Percentiles rank a stretch among this genome's conserved stretches.
Evolutionary conservation across 345 rosid species (phyloP).

Genomic region (Microcos paniculata): DNA sequence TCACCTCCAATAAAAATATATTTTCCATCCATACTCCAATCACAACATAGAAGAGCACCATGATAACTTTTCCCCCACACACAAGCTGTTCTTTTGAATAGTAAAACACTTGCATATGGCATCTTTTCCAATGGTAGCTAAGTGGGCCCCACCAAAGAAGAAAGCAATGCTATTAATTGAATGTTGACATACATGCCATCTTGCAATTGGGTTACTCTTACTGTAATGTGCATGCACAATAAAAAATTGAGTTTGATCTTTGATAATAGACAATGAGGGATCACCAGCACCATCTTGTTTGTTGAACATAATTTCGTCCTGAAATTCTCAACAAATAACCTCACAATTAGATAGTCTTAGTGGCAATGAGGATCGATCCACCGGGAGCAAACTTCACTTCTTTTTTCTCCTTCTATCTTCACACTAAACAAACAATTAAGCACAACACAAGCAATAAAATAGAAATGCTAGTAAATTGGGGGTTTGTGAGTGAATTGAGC

Average conservation of each 20-base stretch:
- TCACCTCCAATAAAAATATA: constrained; percentile 95
- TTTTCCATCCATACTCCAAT: constrained; percentile 94
- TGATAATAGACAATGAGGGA: constrained; percentile 92
- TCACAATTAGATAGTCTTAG: no score
- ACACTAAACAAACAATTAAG: no score
- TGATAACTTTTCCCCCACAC: constrained; percentile 79
- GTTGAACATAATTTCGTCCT: no score
- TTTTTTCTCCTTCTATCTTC: no score
- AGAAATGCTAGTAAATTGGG: no score
- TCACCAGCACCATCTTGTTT: constrained; percentile 73
- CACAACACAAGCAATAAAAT: no score
- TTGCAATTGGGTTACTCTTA: constrained; percentile 94
- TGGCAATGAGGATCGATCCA: no score
- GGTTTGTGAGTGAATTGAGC: no score
- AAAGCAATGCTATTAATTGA: constrained; percentile 85
- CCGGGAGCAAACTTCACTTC: no score
- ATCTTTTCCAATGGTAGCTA: constrained; percentile 98
- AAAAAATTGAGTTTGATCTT: constrained; percentile 76
- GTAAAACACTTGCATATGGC: constrained; percentile 91
- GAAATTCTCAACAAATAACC: no score
- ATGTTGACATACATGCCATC: constrained; percentile 98
- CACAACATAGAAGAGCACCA: constrained; percentile 73
- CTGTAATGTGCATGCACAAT: constrained; percentile 89
- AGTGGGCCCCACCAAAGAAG: constrained; percentile 76
- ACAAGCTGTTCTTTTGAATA: constrained; percentile 59